phyloP scores from a whole-genome alignment of 306 rosid genomes.

The Sesbania bispinosa region DNA sequence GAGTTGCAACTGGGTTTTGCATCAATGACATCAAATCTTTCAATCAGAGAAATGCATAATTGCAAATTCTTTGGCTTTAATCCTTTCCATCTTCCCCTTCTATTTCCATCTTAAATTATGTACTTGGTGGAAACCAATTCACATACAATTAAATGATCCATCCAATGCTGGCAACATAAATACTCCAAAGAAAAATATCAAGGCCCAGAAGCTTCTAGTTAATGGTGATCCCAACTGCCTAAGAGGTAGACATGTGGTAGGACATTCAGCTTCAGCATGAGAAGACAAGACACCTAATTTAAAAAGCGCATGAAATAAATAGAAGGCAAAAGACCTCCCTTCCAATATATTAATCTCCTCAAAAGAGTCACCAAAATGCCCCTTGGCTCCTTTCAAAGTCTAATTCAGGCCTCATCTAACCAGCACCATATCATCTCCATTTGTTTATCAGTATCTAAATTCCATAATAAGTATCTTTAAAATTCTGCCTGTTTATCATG shows the following conservation, averaged over 20 bases:
- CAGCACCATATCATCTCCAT: slow-evolving; percentile 52
- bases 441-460: slow-evolving; percentile 56
- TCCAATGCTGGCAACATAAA: slow-evolving; percentile 11
- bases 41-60: slow-evolving; percentile 2
- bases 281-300: neutral
- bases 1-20: neutral
- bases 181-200: neutral
- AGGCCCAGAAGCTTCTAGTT: neutral
- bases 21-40: slow-evolving; percentile 15
- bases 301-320: neutral
- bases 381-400: slow-evolving; percentile 43
- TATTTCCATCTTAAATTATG: neutral
- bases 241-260: neutral
- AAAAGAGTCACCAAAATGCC: slow-evolving; percentile 56
- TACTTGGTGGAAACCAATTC: neutral
- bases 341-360: slow-evolving; percentile 43
- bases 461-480: slow-evolving; percentile 51
- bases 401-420: slow-evolving; percentile 60
- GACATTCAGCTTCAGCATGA: slow-evolving; percentile 1
- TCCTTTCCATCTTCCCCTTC: neutral
- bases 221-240: neutral
- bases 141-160: slow-evolving; percentile 3
- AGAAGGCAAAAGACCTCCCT: neutral
- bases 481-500: slow-evolving; percentile 49
- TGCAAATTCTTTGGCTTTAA: neutral